Conservation (phyloP, 352 stramenopile genomes). For the Globisporangium alternatum region DNA sequence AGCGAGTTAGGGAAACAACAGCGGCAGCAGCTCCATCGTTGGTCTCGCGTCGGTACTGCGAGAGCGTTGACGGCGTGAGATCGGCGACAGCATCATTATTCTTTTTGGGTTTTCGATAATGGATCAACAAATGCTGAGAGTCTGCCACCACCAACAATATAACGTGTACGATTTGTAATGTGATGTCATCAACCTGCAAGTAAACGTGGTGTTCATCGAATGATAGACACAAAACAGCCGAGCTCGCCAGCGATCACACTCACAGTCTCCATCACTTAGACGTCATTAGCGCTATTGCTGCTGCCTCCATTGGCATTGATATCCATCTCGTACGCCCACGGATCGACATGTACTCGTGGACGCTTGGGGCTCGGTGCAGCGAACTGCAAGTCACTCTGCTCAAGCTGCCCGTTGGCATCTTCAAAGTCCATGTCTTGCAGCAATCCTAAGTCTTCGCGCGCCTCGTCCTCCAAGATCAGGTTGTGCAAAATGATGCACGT, state of each 20-base stretch:
- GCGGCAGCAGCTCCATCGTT: background rate
- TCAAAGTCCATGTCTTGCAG: background rate
- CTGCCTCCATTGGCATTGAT: background rate
- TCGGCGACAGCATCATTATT: constrained; percentile 16
- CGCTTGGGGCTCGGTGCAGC: background rate
- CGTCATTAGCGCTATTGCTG: background rate
- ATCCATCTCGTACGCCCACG: background rate
- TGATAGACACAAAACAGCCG: no score
- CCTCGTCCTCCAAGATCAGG: background rate
- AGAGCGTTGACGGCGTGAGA: constrained; percentile 5
- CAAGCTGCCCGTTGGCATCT: background rate
- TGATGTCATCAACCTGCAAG: background rate
- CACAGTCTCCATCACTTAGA: background rate
- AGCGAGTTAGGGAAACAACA: constrained; percentile 3
- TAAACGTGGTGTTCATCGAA: no score
- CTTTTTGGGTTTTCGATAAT: constrained; percentile 30
- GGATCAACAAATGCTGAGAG: background rate
- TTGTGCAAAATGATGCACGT: background rate
- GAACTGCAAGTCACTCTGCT: background rate
- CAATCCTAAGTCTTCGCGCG: background rate
- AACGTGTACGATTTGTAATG: background rate
- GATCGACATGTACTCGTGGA: background rate
- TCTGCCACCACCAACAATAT: background rate
- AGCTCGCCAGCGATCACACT: no score
- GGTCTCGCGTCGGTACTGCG: background rate